Conservation (phyloP, 352 stramenopile species). For the Globisporangium nodosum region DNA sequence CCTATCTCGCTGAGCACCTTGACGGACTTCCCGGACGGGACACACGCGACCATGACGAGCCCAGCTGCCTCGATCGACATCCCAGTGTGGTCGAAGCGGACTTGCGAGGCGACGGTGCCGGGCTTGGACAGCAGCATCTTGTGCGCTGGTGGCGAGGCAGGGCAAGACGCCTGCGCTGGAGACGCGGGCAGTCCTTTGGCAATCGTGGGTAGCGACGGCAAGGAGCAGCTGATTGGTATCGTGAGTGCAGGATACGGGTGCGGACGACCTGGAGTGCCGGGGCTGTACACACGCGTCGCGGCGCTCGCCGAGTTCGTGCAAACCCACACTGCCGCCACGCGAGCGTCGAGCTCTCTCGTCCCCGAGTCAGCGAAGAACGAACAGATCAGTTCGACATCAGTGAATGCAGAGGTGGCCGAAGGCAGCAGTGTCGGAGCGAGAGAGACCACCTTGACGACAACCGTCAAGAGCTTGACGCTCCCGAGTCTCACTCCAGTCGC, state of each 20-base stretch:
- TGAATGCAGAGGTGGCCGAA: too few relatives aligned
- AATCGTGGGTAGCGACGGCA: background rate
- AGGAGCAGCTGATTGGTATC: conserved; percentile 22
- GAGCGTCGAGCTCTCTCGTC: background rate
- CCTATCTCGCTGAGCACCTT: conserved; percentile 12
- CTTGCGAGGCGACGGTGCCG: conserved; percentile 11
- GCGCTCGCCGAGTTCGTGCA: conserved; percentile 19
- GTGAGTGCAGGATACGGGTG: conserved; percentile 31
- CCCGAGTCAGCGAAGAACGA: too few relatives aligned
- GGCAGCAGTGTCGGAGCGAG: too few relatives aligned
- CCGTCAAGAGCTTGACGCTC: too few relatives aligned
- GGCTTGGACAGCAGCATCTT: conserved; percentile 19
- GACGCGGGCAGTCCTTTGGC: conserved; percentile 25
- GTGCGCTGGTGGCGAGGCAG: conserved; percentile 15
- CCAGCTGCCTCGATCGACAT: conserved; percentile 7
- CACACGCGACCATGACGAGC: conserved; percentile 15
- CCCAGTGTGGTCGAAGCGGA: conserved; percentile 10
- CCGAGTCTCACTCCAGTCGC: too few relatives aligned
- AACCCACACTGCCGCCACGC: conserved; percentile 11
- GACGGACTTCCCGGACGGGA: conserved; percentile 12
- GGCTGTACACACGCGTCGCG: conserved; percentile 26
- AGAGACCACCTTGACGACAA: too few relatives aligned
- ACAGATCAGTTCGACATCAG: too few relatives aligned
- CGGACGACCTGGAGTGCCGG: conserved; percentile 19
- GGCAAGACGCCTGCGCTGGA: conserved; percentile 23